Evolutionary conservation across 2,329 filamentous ascomycete genomes (phyloP).

Genomic region (Geoglossum cookeanum): DNA sequence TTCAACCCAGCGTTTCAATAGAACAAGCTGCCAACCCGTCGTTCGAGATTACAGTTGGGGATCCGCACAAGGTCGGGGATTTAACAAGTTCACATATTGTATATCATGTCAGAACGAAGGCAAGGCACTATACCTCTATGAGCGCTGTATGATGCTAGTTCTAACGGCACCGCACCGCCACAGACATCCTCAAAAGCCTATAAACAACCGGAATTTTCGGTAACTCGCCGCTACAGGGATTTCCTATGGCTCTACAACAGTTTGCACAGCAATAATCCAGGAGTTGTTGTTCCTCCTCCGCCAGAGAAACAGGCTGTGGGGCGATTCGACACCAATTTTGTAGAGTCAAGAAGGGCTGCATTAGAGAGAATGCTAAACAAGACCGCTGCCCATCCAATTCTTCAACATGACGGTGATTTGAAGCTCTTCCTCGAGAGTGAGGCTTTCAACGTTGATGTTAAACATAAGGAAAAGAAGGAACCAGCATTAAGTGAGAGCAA

Average conservation of each 20-base stretch:
- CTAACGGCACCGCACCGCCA: constrained; percentile 1
- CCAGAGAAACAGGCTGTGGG: constrained; percentile 97
- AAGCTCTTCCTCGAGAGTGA: constrained; percentile 97
- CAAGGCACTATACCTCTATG: constrained; percentile 23
- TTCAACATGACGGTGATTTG: constrained; percentile 83
- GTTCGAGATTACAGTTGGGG: constrained; percentile 81
- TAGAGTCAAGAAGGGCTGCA: constrained; percentile 77
- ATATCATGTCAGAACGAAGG: constrained; percentile 86
- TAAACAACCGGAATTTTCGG: constrained; percentile 76
- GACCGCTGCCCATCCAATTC: constrained; percentile 66
- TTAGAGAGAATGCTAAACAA: constrained; percentile 98
- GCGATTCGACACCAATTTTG: constrained; percentile 89
- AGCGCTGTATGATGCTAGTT: background rate
- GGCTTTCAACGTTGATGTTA: constrained; percentile 86
- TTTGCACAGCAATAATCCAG: constrained; percentile 83
- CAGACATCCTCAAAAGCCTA: constrained; percentile 94
- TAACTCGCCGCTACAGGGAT: constrained; percentile 85
- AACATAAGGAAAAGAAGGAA: constrained; percentile 89
- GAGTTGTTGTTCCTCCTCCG: constrained; percentile 83
- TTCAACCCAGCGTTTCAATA: constrained; percentile 65
- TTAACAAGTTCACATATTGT: constrained; percentile 94
- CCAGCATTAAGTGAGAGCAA: constrained; percentile 77
- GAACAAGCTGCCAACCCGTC: constrained; percentile 86
- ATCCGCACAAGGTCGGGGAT: constrained; percentile 95
- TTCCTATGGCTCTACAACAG: constrained; percentile 97